A percentile compares a stretch with the other conserved stretches of the same genome.
Conservation (phyloP, 2,329 filamentous ascomycete genomes). For the Aureobasidium sp. region DNA sequence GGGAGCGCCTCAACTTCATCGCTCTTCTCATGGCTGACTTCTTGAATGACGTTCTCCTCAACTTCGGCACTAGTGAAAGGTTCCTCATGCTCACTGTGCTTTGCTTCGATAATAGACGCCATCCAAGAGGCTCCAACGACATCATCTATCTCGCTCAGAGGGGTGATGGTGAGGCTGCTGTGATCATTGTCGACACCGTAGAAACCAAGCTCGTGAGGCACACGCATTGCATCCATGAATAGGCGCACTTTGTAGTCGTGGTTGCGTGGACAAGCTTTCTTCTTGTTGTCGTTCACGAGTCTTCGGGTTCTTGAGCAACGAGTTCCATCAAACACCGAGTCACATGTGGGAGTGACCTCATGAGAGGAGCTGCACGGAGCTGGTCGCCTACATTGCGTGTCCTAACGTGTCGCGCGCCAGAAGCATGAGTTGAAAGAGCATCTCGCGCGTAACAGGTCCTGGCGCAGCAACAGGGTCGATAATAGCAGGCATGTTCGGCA, state of each 20-base stretch:
- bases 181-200: neutral
- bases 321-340: neutral
- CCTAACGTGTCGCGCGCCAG: neutral
- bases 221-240: slow-evolving; percentile 2
- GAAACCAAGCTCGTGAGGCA: neutral
- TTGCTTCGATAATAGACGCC: neutral
- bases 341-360: neutral
- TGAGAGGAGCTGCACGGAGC: neutral
- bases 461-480: neutral
- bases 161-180: neutral
- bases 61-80: neutral
- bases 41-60: neutral
- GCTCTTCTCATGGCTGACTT: neutral
- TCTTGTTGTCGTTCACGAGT: neutral
- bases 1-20: neutral
- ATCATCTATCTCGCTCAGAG: neutral
- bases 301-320: neutral
- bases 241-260: slow-evolving; percentile 4
- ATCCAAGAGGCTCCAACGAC: neutral
- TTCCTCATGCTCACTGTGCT: neutral
- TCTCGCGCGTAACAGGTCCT: neutral
- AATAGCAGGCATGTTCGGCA: neutral
- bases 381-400: neutral
- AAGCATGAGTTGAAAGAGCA: neutral
- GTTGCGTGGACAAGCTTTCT: neutral